Conservation (phyloP, 306 rosid species). For the Senna tora region DNA sequence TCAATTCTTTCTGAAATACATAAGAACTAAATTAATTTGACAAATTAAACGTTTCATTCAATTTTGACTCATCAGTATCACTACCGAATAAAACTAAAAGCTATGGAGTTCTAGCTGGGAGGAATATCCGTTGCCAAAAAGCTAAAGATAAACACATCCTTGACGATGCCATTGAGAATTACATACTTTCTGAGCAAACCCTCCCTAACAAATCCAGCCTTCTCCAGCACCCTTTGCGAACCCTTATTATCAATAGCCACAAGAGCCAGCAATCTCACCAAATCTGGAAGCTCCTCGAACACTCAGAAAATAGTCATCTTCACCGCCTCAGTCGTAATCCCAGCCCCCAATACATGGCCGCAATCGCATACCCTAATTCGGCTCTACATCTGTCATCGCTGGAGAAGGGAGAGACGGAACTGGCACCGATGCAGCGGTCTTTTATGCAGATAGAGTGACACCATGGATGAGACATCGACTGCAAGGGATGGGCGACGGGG, state of each 20-base stretch:
- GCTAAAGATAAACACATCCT: slow-evolving; percentile 49
- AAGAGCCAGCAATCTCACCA: slow-evolving; percentile 57
- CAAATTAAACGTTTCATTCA: too few relatives aligned
- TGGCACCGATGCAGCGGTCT: slow-evolving; percentile 56
- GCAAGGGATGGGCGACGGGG: too few relatives aligned
- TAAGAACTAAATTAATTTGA: too few relatives aligned
- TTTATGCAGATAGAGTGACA: slow-evolving; percentile 55
- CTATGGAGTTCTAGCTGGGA: too few relatives aligned
- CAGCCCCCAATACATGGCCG: slow-evolving; percentile 54
- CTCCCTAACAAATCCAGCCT: slow-evolving; percentile 62
- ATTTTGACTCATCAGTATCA: too few relatives aligned
- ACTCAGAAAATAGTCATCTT: slow-evolving; percentile 48
- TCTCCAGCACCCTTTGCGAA: slow-evolving; percentile 45
- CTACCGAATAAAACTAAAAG: too few relatives aligned
- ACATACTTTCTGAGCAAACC: slow-evolving; percentile 60
- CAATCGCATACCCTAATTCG: slow-evolving; percentile 56
- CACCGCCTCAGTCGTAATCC: slow-evolving; percentile 53
- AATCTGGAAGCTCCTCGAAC: slow-evolving; percentile 47
- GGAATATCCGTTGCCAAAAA: slow-evolving; percentile 53
- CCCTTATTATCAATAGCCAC: slow-evolving; percentile 45
- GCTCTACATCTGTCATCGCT: slow-evolving; percentile 55
- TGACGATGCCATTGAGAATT: slow-evolving; percentile 40
- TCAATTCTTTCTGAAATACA: too few relatives aligned
- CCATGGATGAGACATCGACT: slow-evolving; percentile 75
- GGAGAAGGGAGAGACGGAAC: slow-evolving; percentile 40